These are phyloP conservation scores for Backusella sp. DNA, from an alignment of 192 early-diverging fungal species.

Conservation along the genomic window DNA sequence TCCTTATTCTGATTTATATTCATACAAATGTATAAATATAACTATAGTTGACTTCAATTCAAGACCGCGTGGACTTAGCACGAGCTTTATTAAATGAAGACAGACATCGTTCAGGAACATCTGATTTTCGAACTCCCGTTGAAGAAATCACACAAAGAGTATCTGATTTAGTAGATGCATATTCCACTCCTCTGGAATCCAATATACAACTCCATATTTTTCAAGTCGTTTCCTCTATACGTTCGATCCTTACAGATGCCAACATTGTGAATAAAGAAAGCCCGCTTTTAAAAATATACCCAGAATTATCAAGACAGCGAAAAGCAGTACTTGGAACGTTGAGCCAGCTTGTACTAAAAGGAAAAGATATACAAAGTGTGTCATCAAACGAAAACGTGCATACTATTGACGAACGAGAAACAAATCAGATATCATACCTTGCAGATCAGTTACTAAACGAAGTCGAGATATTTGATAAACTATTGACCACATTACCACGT, in stretches of 20 bases:
- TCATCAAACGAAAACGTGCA: background rate
- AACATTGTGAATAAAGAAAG: slow-evolving; percentile 30
- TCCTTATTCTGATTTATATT: slow-evolving; percentile 1
- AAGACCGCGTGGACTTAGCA: slow-evolving; percentile 9
- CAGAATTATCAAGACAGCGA: slow-evolving; percentile 31
- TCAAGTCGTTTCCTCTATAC: slow-evolving; percentile 23
- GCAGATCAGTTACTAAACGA: slow-evolving; percentile 26
- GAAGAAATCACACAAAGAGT: slow-evolving; percentile 17
- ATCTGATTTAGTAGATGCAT: slow-evolving; percentile 15
- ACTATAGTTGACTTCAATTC: slow-evolving; percentile 6
- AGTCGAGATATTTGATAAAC: slow-evolving; percentile 14
- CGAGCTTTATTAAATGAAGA: slow-evolving; percentile 19
- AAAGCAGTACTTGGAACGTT: slow-evolving; percentile 25
- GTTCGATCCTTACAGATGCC: slow-evolving; percentile 19
- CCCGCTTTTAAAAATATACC: slow-evolving; percentile 30
- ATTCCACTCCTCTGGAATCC: background rate
- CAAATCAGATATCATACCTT: slow-evolving; percentile 15
- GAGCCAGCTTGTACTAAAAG: slow-evolving; percentile 32
- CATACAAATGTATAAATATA: slow-evolving; percentile 6
- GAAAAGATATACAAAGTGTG: slow-evolving; percentile 12
- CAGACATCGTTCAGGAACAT: slow-evolving; percentile 16
- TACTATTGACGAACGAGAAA: background rate
- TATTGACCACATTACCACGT: background rate
- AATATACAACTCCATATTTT: slow-evolving; percentile 21
- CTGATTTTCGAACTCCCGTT: slow-evolving; percentile 13